Base-by-base conservation (phyloP, 2,329 filamentous ascomycete genomes). In the Thielaviopsis populi region DNA sequence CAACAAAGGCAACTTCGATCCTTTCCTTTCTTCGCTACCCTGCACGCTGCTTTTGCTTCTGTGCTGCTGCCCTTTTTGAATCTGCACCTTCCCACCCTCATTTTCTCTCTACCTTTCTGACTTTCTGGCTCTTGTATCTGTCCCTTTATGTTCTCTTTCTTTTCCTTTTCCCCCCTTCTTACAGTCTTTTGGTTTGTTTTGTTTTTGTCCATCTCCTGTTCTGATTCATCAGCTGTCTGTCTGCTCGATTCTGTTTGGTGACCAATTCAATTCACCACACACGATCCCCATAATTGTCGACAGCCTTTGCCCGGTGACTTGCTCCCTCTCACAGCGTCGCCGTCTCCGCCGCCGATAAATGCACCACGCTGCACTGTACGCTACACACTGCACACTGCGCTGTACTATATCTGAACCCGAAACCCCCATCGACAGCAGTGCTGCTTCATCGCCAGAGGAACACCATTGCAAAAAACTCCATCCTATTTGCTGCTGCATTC, bases 61-160 rank as follows among this genome's bases (percentile, higher is more conserved):
- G 50, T 56, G 50, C 50, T 56, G 50, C 50, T 54, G 27, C 50
- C 50, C 50, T 56, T 56, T 56, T 56, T 56, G 50, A 30, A 56
- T 56, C 50, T 33, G 50, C 15, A 37, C 50, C 50, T 56, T 30
- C 50, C 50, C 50, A 56, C 15, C 42, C 27, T 37, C 27, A 33
- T n/a, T 56, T 54, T 37, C 17, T 10, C 24, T 30, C 15, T 30
- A 2, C 2, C 42, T 19, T n/a, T n/a, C 15, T 30, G 13, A 8
- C 42, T 19, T n/a, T n/a, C 3, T n/a, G 42, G 24, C 15, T 56
- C 27, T 56, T 30, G 50, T 30, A 4, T 33, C 15, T 19, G 50
- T 37, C 27, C n/a, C 27, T 56, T 19, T n/a, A 17, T 33, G 5
- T 13, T 53, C 27, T 24, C 13, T 27, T 27, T 10, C n/a, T 27